Evolutionary conservation across 192 early-diverging fungal species (phyloP).

Genomic region (Umbelopsis sp.): DNA sequence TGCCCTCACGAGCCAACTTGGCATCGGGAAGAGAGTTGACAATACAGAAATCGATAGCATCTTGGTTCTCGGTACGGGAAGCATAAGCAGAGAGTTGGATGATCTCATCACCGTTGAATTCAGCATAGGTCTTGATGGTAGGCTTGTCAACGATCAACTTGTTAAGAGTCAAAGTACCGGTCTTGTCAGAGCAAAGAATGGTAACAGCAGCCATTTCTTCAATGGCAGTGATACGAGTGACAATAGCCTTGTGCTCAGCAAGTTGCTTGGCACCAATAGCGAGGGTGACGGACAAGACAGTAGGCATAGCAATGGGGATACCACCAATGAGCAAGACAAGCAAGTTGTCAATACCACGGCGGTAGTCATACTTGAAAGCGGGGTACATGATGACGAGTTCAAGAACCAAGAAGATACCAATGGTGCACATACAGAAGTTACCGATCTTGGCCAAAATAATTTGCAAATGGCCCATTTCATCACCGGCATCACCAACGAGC

Average conservation of each 20-base stretch:
- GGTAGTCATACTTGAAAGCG: conserved; percentile 68
- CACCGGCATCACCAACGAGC: conserved; percentile 71
- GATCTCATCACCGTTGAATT: conserved; percentile 59
- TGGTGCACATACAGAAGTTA: conserved; percentile 75
- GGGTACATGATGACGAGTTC: conserved; percentile 75
- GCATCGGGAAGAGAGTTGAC: conserved; percentile 66
- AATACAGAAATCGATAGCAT: conserved; percentile 80
- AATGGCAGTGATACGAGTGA: conserved; percentile 79
- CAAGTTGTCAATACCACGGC: conserved; percentile 79
- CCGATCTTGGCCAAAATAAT: conserved; percentile 74
- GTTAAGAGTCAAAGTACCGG: conserved; percentile 92
- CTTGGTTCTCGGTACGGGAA: conserved; percentile 76
- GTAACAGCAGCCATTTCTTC: conserved; percentile 81
- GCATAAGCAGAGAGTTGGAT: conserved; percentile 74
- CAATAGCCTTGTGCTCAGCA: conserved; percentile 82
- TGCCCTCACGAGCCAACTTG: conserved; percentile 60
- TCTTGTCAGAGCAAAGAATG: conserved; percentile 93
- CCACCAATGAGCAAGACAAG: conserved; percentile 80
- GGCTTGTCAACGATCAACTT: conserved; percentile 72
- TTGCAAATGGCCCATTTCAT: conserved; percentile 78
- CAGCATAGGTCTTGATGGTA: conserved; percentile 73
- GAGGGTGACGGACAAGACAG: conserved; percentile 77
- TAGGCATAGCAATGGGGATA: conserved; percentile 84
- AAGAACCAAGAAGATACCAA: conserved; percentile 70
- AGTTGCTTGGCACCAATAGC: conserved; percentile 82